A percentile compares a stretch with the other conserved stretches of the same genome.
phyloP scores from a whole-genome alignment of 2,329 filamentous ascomycete genomes.

The Fusarium denticulatum region DNA sequence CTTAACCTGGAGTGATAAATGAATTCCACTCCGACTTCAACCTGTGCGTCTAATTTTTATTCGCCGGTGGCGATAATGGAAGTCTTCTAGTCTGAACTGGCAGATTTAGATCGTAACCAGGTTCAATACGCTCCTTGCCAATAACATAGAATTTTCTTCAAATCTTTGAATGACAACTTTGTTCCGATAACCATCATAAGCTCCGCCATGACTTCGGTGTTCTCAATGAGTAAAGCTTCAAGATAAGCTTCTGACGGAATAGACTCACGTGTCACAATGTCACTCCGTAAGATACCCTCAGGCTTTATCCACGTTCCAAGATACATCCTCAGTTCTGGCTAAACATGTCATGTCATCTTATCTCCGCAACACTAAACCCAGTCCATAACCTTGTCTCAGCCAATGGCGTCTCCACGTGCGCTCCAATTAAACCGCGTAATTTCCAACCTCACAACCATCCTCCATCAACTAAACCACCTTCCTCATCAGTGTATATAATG shows the following conservation, averaged over 20 bases:
- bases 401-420: constrained; percentile 31
- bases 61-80: no score
- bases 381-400: background rate
- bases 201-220: background rate
- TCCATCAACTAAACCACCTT: background rate
- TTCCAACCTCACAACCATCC: constrained; percentile 1
- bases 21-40: no score
- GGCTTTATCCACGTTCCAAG: background rate
- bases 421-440: constrained; percentile 27
- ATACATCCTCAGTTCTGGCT: background rate
- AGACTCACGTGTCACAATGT: no score
- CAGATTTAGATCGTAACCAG: background rate
- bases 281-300: no score
- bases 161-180: accelerated
- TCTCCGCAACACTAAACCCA: background rate
- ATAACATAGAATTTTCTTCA: background rate
- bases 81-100: background rate
- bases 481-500: constrained; percentile 8
- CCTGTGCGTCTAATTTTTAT: no score
- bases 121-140: no score
- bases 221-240: background rate
- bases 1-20: no score
- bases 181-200: background rate
- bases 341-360: background rate
- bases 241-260: background rate